Conservation (phyloP, 208 protist genomes). For the Entamoeba dispar region DNA sequence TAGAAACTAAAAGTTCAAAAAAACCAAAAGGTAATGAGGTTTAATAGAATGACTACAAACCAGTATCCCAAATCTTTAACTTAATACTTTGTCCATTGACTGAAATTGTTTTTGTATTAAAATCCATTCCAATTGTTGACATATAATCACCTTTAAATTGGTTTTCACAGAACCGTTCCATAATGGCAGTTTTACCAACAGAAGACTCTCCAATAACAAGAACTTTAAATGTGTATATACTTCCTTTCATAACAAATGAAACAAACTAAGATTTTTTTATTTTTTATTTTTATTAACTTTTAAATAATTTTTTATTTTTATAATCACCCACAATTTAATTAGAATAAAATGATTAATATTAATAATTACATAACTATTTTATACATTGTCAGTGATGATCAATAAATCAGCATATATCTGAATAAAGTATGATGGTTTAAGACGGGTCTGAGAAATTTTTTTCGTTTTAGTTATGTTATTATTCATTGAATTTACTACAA, state of each 20-base stretch:
- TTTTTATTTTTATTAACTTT: too few species aligned
- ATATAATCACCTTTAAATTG: not conserved
- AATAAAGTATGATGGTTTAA: not conserved
- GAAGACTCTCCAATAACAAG: not conserved
- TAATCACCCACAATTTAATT: too few species aligned
- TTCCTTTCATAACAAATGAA: too few species aligned
- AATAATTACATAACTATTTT: too few species aligned
- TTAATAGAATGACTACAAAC: too few species aligned
- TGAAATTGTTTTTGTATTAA: not conserved
- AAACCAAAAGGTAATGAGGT: too few species aligned
- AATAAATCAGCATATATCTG: not conserved
- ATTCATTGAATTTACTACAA: too few species aligned
- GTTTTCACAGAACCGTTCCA: not conserved
- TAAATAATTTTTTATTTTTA: too few species aligned
- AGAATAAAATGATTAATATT: too few species aligned
- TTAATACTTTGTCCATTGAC: not conserved
- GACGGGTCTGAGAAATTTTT: not conserved
- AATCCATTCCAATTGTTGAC: not conserved
- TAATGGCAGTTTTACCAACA: not conserved
- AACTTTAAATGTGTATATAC: not conserved
- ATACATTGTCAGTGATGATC: not conserved
- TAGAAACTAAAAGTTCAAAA: too few species aligned
- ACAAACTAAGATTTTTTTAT: too few species aligned
- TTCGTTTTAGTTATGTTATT: not conserved
- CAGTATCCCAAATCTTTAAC: constrained; percentile 6